Conservation (phyloP, 495 filamentous ascomycete genomes). For the Achaetomiella virescens region DNA sequence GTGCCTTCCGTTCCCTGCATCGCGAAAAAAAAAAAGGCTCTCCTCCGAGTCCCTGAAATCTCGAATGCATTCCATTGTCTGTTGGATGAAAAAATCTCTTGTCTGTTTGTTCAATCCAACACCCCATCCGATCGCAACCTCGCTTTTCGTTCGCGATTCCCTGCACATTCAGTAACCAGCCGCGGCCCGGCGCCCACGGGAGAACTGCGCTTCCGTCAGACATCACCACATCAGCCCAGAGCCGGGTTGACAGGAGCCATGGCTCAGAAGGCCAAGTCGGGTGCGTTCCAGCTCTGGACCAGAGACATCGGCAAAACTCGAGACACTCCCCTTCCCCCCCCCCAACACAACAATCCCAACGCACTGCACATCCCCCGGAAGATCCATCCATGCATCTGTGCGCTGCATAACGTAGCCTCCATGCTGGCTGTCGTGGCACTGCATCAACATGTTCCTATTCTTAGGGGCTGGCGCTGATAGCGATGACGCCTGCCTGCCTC, state of each 20-base stretch:
- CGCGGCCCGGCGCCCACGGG: background rate
- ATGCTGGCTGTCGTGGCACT: slow-evolving; percentile 30
- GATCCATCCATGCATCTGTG: slow-evolving; percentile 20
- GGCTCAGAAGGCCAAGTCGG: slow-evolving; percentile 12
- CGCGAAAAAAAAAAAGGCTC: background rate
- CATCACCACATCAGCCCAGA: slow-evolving; percentile 9
- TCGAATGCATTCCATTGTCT: too few species aligned
- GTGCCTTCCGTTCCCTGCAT: background rate
- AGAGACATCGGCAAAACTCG: slow-evolving; percentile 9
- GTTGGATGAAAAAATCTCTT: too few species aligned
- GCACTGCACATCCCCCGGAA: slow-evolving; percentile 21
- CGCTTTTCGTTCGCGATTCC: too few species aligned
- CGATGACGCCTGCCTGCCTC: slow-evolving; percentile 9
- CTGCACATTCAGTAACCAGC: background rate
- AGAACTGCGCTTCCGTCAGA: background rate
- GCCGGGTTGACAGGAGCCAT: slow-evolving; percentile 12
- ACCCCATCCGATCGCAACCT: background rate
- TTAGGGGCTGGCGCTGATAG: slow-evolving; percentile 23
- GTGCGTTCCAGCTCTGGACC: slow-evolving; percentile 14
- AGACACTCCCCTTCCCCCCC: slow-evolving; percentile 12
- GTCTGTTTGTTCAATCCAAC: background rate
- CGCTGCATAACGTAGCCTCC: slow-evolving; percentile 3
- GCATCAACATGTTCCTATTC: slow-evolving; percentile 28
- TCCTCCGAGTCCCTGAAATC: too few species aligned
- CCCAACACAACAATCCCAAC: background rate